Percentiles rank a stretch among this genome's conserved stretches.
Evolutionary conservation across 2,329 filamentous ascomycete species (phyloP).

Genomic region (Juglanconis oblonga): DNA sequence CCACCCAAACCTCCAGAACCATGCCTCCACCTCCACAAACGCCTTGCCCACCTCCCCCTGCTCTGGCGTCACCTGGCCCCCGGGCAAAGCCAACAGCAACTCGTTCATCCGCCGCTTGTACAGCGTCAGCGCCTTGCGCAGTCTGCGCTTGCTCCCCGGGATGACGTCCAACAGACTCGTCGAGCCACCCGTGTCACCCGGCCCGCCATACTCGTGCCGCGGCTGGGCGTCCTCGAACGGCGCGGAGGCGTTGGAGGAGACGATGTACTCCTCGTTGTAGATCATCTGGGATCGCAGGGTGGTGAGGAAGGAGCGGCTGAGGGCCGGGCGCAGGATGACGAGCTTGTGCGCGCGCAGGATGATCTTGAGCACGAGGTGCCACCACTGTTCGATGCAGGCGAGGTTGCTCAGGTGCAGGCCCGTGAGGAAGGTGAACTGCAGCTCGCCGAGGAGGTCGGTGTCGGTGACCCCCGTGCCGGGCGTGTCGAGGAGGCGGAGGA

Average conservation of each 20-base stretch:
- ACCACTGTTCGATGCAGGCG: slow-evolving; percentile 62
- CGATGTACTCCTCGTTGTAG: slow-evolving; percentile 47
- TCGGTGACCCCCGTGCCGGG: slow-evolving; percentile 25
- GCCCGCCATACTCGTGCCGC: background rate
- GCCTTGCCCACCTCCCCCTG: slow-evolving; percentile 44
- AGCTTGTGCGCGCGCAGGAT: slow-evolving; percentile 50
- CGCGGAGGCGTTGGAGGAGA: slow-evolving; percentile 27
- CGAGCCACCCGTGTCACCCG: slow-evolving; percentile 1
- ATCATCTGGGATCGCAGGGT: slow-evolving; percentile 53
- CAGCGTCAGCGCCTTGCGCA: slow-evolving; percentile 47
- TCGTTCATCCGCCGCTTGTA: slow-evolving; percentile 55
- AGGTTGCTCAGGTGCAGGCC: slow-evolving; percentile 57
- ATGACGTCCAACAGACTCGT: slow-evolving; percentile 31
- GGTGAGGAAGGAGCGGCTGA: slow-evolving; percentile 46
- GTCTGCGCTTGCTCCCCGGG: slow-evolving; percentile 27
- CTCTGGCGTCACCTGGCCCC: slow-evolving; percentile 31
- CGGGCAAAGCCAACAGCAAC: slow-evolving; percentile 32
- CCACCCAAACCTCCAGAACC: slow-evolving; percentile 50
- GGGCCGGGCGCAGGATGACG: slow-evolving; percentile 36
- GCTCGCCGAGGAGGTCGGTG: slow-evolving; percentile 53
- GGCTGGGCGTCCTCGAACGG: background rate
- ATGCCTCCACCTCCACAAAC: slow-evolving; percentile 48
- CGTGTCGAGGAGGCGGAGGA: slow-evolving; percentile 38
- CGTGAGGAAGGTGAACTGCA: slow-evolving; percentile 58
- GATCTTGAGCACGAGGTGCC: slow-evolving; percentile 50